Percentiles rank a stretch among this genome's conserved stretches.
Conservation (phyloP, 805 yeast species). For the Candida xyloterini region DNA sequence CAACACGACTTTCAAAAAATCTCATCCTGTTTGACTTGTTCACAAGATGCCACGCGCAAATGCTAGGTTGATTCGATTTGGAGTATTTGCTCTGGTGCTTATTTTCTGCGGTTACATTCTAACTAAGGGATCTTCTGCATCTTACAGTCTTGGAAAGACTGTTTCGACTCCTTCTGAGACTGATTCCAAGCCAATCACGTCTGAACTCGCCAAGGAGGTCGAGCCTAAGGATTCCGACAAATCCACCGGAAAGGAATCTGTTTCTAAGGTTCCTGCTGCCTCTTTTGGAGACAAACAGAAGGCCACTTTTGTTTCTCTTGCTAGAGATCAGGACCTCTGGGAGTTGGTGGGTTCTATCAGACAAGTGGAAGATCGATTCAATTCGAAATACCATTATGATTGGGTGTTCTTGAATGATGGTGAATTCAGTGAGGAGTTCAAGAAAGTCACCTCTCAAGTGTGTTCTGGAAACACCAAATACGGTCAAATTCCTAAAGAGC, state of each 20-base stretch:
- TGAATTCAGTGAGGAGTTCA: conserved; percentile 79
- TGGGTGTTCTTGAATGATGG: conserved; percentile 95
- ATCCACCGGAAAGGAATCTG: background rate
- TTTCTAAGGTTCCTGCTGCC: conserved; percentile 12
- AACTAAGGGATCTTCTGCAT: conserved; percentile 42
- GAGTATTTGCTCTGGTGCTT: conserved; percentile 43
- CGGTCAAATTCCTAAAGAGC: conserved; percentile 77
- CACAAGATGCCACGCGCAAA: conserved; percentile 42
- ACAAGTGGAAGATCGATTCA: conserved; percentile 87
- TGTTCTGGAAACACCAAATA: conserved; percentile 76
- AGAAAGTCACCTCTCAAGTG: conserved; percentile 58
- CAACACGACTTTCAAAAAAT: conserved; percentile 1
- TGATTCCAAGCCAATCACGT: too few relatives aligned
- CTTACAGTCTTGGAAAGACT: conserved; percentile 22
- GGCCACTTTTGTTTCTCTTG: conserved; percentile 80
- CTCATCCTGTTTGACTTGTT: conserved; percentile 1
- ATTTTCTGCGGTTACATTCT: conserved; percentile 47
- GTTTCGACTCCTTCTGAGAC: background rate
- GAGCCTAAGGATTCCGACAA: background rate
- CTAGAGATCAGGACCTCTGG: conserved; percentile 71
- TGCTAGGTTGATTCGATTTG: conserved; percentile 47
- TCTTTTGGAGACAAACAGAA: conserved; percentile 41
- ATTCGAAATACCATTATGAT: conserved; percentile 75
- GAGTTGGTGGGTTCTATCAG: conserved; percentile 62
- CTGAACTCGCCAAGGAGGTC: too few relatives aligned